Conservation (phyloP, 345 rosid genomes). For the Euphorbia pulcherrima region DNA sequence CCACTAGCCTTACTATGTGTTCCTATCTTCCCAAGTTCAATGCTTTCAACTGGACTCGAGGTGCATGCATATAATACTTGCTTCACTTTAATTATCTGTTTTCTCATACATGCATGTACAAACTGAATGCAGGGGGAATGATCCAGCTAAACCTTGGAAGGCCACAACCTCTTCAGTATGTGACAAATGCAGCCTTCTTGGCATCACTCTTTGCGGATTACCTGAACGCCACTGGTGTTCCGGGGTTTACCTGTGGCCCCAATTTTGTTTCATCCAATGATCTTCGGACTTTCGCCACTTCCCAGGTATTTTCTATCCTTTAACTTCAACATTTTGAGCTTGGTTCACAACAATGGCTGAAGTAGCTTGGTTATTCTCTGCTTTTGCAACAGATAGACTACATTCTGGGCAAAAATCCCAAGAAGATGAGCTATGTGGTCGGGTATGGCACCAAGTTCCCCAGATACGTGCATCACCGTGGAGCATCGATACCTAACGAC, state of each 20-base stretch:
- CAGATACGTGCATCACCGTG: conserved; percentile 71
- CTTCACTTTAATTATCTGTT: neutral
- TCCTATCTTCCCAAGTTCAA: conserved; percentile 59
- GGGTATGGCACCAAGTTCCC: conserved; percentile 74
- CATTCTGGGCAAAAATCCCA: conserved; percentile 78
- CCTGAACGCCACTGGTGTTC: conserved; percentile 56
- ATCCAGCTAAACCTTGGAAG: conserved; percentile 49
- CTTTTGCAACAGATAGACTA: conserved; percentile 47
- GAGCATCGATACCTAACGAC: conserved; percentile 64
- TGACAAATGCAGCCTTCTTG: conserved; percentile 68
- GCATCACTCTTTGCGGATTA: conserved; percentile 73
- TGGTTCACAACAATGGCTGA: neutral
- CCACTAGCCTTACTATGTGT: conserved; percentile 64
- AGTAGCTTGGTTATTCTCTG: neutral
- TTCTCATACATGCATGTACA: neutral
- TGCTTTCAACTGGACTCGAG: conserved; percentile 70
- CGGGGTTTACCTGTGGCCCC: conserved; percentile 66
- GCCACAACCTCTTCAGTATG: conserved; percentile 60
- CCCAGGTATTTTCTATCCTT: conserved; percentile 43
- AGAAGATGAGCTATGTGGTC: conserved; percentile 79
- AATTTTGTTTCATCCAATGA: conserved; percentile 29
- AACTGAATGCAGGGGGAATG: conserved; percentile 54
- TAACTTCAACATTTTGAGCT: neutral
- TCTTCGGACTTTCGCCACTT: conserved; percentile 53
- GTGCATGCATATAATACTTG: conserved; percentile 21